Conservation (phyloP, 345 rosid genomes). For the Sapria himalayana region DNA sequence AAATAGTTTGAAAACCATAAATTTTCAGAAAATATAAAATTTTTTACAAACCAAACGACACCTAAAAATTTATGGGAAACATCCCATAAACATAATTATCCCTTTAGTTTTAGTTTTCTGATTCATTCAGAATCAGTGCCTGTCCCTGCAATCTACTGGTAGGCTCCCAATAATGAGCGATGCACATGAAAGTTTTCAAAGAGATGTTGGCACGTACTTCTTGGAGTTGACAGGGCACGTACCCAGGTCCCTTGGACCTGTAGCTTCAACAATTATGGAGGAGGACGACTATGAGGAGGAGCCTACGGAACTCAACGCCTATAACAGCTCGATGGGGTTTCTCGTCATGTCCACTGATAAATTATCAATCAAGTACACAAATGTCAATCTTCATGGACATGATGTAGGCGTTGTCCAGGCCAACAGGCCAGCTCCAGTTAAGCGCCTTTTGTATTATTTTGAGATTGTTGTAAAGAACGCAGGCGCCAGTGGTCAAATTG, state of each 20-base stretch:
- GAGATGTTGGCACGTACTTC: constrained; percentile 40
- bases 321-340: constrained; percentile 78
- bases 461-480: constrained; percentile 72
- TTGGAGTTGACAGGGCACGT: constrained; percentile 16
- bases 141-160: too few species aligned
- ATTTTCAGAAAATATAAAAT: too few species aligned
- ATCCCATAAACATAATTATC: too few species aligned
- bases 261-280: constrained; percentile 7
- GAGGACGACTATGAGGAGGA: constrained; percentile 36
- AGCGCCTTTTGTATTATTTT: constrained; percentile 63
- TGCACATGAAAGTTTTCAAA: too few species aligned
- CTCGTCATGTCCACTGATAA: constrained; percentile 60
- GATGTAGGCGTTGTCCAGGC: constrained; percentile 85
- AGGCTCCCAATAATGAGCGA: too few species aligned
- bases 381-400: constrained; percentile 41
- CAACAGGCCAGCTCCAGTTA: constrained; percentile 55
- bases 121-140: too few species aligned
- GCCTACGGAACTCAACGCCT: constrained; percentile 74
- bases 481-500: constrained; percentile 55
- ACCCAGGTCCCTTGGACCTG: constrained; percentile 13
- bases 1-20: too few species aligned
- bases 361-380: constrained; percentile 54
- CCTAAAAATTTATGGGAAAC: too few species aligned
- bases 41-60: too few species aligned
- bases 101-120: too few species aligned